Evolutionary conservation across 1,284 basidiomycete genomes (phyloP).

Genomic region (Sanghuangporus baumii): DNA sequence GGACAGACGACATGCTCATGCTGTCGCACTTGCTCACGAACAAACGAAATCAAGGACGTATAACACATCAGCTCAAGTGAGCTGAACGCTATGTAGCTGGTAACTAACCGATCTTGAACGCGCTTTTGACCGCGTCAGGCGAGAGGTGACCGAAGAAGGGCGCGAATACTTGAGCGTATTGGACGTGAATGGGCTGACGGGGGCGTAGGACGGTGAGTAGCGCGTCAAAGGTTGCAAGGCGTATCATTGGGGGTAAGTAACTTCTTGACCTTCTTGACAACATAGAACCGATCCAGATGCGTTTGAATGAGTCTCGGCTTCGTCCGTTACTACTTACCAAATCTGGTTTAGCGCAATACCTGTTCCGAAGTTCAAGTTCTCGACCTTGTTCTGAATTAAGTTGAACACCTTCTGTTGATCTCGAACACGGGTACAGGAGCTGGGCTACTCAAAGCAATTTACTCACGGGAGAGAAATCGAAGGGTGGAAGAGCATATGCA

Average conservation of each 20-base stretch:
- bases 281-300: neutral
- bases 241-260: slow-evolving; percentile 18
- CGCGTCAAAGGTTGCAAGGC: slow-evolving; percentile 67
- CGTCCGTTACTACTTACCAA: neutral
- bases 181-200: slow-evolving; percentile 57
- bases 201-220: slow-evolving; percentile 64
- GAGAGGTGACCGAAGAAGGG: slow-evolving; percentile 56
- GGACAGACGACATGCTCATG: neutral
- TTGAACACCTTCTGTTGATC: no score
- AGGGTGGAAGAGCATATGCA: no score
- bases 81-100: no score
- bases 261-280: no score
- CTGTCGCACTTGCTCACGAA: neutral
- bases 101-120: slow-evolving; percentile 54
- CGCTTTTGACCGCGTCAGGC: slow-evolving; percentile 42
- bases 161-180: slow-evolving; percentile 61
- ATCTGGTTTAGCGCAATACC: neutral
- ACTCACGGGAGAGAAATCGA: no score
- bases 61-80: neutral
- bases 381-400: neutral
- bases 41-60: neutral
- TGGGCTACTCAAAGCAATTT: neutral
- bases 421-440: neutral
- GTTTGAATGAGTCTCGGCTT: neutral
- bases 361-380: neutral